Evolutionary conservation across 202 grass and related monocot genomes (phyloP).

Genomic region (Setaria italica): DNA sequence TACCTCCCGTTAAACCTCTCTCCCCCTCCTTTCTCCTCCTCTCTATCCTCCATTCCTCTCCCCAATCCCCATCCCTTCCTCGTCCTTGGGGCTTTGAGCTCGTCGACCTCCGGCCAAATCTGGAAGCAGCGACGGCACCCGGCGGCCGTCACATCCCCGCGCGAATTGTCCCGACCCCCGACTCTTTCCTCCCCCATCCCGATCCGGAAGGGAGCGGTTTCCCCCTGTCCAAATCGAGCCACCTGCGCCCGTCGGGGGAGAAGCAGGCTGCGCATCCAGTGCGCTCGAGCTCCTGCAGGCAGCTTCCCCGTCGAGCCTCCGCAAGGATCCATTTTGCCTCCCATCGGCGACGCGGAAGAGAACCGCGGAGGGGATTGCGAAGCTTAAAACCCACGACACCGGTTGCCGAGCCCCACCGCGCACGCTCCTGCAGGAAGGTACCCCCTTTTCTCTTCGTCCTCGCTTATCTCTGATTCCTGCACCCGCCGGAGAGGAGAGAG

Average conservation of each 20-base stretch:
- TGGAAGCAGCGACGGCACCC: constrained; percentile 1
- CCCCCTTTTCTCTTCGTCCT: background rate
- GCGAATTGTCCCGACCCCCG: background rate
- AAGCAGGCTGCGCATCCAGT: background rate
- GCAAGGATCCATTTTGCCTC: background rate
- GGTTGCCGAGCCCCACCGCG: background rate
- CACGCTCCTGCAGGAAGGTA: background rate
- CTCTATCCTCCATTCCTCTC: background rate
- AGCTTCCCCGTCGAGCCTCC: background rate
- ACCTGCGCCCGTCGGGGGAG: background rate
- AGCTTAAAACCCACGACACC: background rate
- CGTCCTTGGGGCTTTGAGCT: background rate
- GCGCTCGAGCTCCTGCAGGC: background rate
- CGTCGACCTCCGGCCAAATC: constrained; percentile 12
- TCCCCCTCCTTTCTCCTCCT: background rate
- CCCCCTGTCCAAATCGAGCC: background rate
- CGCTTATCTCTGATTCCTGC: background rate
- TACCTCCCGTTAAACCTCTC: constrained; percentile 1
- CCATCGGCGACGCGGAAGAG: background rate
- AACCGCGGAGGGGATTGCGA: background rate
- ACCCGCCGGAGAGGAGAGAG: background rate
- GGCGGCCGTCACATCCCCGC: background rate
- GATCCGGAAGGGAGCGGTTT: background rate
- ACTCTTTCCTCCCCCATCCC: background rate
- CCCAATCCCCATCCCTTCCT: background rate